Conservation (phyloP, 768 basidiomycete genomes). For the Amanita phalloides region DNA sequence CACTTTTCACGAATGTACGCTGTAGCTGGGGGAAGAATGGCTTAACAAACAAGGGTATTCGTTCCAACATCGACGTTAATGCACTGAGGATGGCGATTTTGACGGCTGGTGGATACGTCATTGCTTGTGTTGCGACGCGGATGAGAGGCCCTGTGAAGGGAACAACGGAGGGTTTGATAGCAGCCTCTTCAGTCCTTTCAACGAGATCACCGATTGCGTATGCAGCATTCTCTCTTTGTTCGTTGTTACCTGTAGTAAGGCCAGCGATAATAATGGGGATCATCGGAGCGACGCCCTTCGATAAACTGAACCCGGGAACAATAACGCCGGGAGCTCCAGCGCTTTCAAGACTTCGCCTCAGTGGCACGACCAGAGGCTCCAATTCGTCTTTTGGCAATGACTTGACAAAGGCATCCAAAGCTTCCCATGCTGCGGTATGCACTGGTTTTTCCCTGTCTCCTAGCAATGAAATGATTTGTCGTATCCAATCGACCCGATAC, state of each 20-base stretch:
- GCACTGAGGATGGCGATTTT: conserved; percentile 87
- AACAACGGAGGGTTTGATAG: conserved; percentile 93
- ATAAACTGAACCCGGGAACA: conserved; percentile 80
- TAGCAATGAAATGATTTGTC: conserved; percentile 73
- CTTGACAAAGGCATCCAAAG: conserved; percentile 84
- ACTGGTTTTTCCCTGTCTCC: conserved; percentile 72
- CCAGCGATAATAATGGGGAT: conserved; percentile 89
- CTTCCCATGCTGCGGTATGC: conserved; percentile 72
- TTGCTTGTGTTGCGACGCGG: conserved; percentile 84
- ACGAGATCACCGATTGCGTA: conserved; percentile 96
- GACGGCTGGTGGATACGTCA: conserved; percentile 85
- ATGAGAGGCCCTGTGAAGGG: conserved; percentile 94
- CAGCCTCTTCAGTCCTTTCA: conserved; percentile 64
- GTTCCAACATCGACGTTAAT: conserved; percentile 73
- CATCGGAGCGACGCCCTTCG: conserved; percentile 73
- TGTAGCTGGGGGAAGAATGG: conserved; percentile 99
- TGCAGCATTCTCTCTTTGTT: conserved; percentile 90
- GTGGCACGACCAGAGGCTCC: conserved; percentile 81
- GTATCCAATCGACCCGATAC: conserved; percentile 92
- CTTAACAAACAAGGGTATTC: conserved; percentile 83
- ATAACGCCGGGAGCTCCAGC: conserved; percentile 65
- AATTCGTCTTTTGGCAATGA: conserved; percentile 87
- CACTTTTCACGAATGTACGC: conserved; percentile 91
- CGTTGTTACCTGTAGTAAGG: conserved; percentile 89
- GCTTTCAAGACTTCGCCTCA: conserved; percentile 80